Base-by-base conservation (phyloP, 75 land plant species). In the Picea sitchensis region DNA sequence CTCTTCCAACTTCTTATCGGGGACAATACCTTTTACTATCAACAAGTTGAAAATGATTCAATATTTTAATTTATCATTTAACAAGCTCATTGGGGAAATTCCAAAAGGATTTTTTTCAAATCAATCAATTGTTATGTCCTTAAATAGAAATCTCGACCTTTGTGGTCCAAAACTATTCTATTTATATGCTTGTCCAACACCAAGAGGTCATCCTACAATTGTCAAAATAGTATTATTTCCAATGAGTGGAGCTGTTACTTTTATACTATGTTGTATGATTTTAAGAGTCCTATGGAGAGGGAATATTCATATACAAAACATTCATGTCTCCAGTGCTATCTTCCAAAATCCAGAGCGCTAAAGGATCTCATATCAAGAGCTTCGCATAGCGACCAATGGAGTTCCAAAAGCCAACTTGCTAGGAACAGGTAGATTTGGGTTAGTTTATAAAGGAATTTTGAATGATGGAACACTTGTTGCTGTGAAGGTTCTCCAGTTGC, bases 1-100 rank as follows among this genome's bases (percentile, higher is more conserved):
- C 59, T 78, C 86, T 20, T 18, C 67, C 6, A 90, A 90, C 34
- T 32, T 18, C 58, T 81, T 41, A 44, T 86, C 23, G 54, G 41
- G 71, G 12, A 80, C 20, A 73, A 54, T 21, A 57, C 81, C 5
- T 17, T 57, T 9, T 13, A 41, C 15, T 38, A 2, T 30, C 20
- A 41, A 41, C n/a, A 65, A 32, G 23, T 72, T 38, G 54, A 58
- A 12, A 51, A 51, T 51, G n/a, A 11, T 51, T 51, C 0, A 51
- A 2, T 51, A 9, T 9, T 51, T 51, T 2, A 51, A 51, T 51
- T 51, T 51, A 9, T 51, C 56, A 8, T 51, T 51, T 51, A 9
- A 51, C 56, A 51, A 51, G 56, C 11, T 51, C 11, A 9, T 0
- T 51, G 56, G 56, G 56, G 56, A 51, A 51, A 51, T 51, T 51